phyloP scores from a whole-genome alignment of 108 stramenopile species.

The Skeletonema grethae region DNA sequence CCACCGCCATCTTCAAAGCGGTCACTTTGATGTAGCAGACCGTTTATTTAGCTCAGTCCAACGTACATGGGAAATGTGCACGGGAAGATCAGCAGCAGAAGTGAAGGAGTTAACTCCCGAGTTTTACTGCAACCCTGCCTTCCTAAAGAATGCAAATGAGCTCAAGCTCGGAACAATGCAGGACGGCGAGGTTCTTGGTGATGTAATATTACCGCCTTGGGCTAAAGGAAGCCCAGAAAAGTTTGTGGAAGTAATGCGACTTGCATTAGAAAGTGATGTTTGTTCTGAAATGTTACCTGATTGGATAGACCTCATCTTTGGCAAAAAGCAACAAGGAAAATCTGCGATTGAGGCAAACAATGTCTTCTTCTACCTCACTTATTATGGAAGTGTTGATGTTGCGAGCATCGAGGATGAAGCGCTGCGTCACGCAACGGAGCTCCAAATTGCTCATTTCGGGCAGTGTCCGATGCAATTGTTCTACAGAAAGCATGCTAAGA shows the following conservation, averaged over 20 bases:
- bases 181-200: constrained; percentile 91
- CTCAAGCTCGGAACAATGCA: constrained; percentile 95
- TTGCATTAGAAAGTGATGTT: constrained; percentile 85
- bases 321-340: constrained; percentile 93
- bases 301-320: constrained; percentile 99
- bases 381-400: constrained; percentile 97
- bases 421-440: constrained; percentile 86
- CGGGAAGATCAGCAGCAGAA: constrained; percentile 86
- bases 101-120: constrained; percentile 98
- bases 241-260: constrained; percentile 87
- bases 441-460: constrained; percentile 98
- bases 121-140: constrained; percentile 91
- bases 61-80: constrained; percentile 92
- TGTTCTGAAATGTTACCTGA: constrained; percentile 92
- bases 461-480: constrained; percentile 96
- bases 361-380: constrained; percentile 98
- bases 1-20: constrained; percentile 92
- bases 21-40: constrained; percentile 97
- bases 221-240: constrained; percentile 91
- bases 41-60: constrained; percentile 94
- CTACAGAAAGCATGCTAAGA: constrained; percentile 42
- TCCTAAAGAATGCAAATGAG: constrained; percentile 88
- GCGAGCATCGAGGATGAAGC: constrained; percentile 92
- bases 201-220: constrained; percentile 98
- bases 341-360: constrained; percentile 94